These are phyloP conservation scores for Colletotrichum liriopes DNA, from an alignment of 2,329 filamentous ascomycete species.

Conservation along the genomic window DNA sequence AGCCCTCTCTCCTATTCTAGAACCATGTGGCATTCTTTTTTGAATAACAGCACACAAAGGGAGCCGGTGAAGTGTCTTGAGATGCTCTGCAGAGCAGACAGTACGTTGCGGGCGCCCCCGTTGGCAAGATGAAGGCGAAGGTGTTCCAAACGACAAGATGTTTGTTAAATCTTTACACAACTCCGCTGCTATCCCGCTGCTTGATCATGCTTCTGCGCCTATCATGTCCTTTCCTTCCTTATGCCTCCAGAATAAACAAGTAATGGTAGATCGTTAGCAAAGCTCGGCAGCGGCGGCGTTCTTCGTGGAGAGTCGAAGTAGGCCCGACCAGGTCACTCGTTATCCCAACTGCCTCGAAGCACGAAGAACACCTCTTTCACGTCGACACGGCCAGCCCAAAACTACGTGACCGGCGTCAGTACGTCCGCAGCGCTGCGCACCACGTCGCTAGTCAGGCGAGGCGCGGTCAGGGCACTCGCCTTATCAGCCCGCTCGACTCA, in stretches of 20 bases:
- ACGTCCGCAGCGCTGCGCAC: neutral
- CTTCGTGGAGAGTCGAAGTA: neutral
- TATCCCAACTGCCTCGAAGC: neutral
- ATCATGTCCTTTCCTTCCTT: neutral
- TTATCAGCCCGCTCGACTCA: constrained; percentile 15
- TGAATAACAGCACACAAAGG: neutral
- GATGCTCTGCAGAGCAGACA: neutral
- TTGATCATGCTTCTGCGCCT: neutral
- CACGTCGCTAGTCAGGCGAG: neutral
- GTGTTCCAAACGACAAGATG: too few species aligned
- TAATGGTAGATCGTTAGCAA: neutral
- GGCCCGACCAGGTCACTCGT: neutral
- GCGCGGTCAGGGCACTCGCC: neutral
- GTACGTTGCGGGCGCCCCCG: neutral
- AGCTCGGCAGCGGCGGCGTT: neutral
- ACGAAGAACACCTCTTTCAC: neutral
- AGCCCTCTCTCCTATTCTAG: neutral
- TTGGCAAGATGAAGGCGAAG: neutral
- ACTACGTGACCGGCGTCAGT: neutral
- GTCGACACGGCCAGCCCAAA: neutral
- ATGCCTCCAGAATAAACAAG: neutral
- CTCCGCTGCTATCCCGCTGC: neutral
- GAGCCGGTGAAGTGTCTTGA: neutral
- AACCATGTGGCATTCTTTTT: neutral
- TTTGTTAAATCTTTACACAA: neutral